Percentiles rank a stretch among this genome's conserved stretches.
These are phyloP conservation scores for Elaphomyces granulatus DNA, from an alignment of 495 filamentous ascomycete species.

Conservation along the genomic window DNA sequence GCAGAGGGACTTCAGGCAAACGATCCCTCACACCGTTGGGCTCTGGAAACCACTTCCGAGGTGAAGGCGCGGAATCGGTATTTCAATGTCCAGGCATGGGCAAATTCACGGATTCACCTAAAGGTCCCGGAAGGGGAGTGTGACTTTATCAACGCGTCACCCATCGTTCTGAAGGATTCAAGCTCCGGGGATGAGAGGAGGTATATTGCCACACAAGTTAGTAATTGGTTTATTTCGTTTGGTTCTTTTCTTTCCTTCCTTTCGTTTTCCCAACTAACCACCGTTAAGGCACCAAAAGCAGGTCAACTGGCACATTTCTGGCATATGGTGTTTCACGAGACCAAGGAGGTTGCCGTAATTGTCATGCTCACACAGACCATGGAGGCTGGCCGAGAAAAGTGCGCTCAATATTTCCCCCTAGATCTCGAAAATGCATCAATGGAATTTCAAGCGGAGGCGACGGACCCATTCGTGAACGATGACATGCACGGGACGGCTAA, in stretches of 20 bases:
- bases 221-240: conserved; percentile 19
- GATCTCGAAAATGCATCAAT: conserved; percentile 39
- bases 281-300: conserved; percentile 60
- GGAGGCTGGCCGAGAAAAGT: conserved; percentile 74
- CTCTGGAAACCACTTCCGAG: conserved; percentile 37
- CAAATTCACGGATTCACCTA: conserved; percentile 71
- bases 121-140: conserved; percentile 62
- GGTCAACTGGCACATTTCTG: conserved; percentile 62
- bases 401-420: conserved; percentile 76
- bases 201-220: conserved; percentile 56
- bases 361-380: conserved; percentile 92
- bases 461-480: conserved; percentile 18
- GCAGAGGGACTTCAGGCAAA: conserved; percentile 22
- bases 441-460: conserved; percentile 43
- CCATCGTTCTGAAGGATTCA: conserved; percentile 53
- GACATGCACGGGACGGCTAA: conserved; percentile 11
- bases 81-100: conserved; percentile 72
- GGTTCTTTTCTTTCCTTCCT: conserved; percentile 6
- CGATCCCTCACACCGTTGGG: conserved; percentile 29
- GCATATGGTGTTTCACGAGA: conserved; percentile 92
- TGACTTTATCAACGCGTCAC: conserved; percentile 96
- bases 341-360: conserved; percentile 62
- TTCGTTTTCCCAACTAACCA: conserved; percentile 2
- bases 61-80: conserved; percentile 60
- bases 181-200: conserved; percentile 34